Percentiles rank a stretch among this genome's conserved stretches.
Conservation (phyloP, 2,329 filamentous ascomycete genomes). For the Xenoacremonium recifei region DNA sequence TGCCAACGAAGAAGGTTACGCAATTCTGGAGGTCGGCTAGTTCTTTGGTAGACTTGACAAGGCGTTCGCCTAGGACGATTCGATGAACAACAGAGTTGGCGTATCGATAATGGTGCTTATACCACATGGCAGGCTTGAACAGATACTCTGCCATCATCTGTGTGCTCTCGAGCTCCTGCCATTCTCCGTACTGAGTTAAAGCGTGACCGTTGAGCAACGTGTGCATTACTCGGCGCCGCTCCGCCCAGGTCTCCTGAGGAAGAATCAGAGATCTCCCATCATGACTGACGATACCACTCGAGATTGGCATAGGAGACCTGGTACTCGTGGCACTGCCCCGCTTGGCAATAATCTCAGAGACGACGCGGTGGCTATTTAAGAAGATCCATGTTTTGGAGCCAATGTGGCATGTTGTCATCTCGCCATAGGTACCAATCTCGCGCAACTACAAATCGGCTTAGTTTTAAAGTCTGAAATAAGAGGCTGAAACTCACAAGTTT, state of each 20-base stretch:
- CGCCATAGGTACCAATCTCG: constrained; percentile 15
- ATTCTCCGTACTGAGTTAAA: constrained; percentile 30
- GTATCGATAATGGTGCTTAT: constrained; percentile 39
- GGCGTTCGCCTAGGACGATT: constrained; percentile 33
- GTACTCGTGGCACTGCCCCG: constrained; percentile 32
- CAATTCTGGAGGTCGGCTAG: constrained; percentile 37
- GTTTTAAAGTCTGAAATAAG: not conserved
- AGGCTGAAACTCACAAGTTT: not conserved
- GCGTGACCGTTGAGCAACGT: constrained; percentile 34
- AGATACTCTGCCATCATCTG: constrained; percentile 30
- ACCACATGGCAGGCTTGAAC: constrained; percentile 33
- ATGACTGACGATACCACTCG: constrained; percentile 35
- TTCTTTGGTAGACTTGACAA: constrained; percentile 29
- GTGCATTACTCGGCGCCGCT: constrained; percentile 38
- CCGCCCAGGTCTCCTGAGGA: constrained; percentile 32
- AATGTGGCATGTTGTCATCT: constrained; percentile 26
- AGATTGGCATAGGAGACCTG: constrained; percentile 22
- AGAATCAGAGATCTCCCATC: constrained; percentile 31
- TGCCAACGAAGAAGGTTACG: constrained; percentile 32
- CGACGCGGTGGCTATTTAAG: constrained; percentile 39
- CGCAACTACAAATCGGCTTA: not conserved
- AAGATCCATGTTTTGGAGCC: constrained; percentile 40
- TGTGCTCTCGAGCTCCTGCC: constrained; percentile 35
- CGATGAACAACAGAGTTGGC: constrained; percentile 36
- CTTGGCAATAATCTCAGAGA: constrained; percentile 36